These are phyloP conservation scores for rapeseed (Brassica napus) DNA, from an alignment of 345 rosid species.

Conservation along the genomic window Da-Ae NC_063450.1:47055501-47056000, in stretches of 20 bases:
- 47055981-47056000: neutral
- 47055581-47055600: neutral
- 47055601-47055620: conserved; percentile 14
- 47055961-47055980: conserved; percentile 30
- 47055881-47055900: neutral
- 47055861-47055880: neutral
- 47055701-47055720: neutral
- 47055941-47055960: conserved; percentile 30
- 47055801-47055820: conserved; percentile 2
- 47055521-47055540: conserved; percentile 19
- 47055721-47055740: neutral
- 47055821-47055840: neutral
- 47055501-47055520: conserved; percentile 46
- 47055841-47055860: neutral
- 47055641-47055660: conserved; percentile 27
- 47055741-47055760: neutral
- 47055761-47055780: neutral
- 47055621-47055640: conserved; percentile 17
- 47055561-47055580: neutral
- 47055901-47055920: conserved; percentile 13
- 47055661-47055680: conserved; percentile 17
- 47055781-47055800: neutral
- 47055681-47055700: conserved; percentile 5
- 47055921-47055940: conserved; percentile 21
- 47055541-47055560: conserved; percentile 3